These are phyloP conservation scores for Fusarium stilboides DNA, from an alignment of 2,329 filamentous ascomycete species.

Conservation along the genomic window DNA sequence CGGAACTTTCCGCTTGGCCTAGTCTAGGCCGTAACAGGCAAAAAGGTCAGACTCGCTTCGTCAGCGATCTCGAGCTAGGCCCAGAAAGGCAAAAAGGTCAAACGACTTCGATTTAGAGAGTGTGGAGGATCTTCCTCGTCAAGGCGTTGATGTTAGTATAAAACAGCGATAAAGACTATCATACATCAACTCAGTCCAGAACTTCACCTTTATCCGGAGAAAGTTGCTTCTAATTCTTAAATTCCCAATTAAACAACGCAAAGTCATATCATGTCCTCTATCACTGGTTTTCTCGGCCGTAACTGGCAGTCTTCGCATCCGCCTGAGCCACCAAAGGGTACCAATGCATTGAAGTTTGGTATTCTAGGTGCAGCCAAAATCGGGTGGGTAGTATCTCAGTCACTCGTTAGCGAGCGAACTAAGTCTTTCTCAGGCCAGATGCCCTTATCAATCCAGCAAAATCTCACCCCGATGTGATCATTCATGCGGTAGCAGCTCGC, in stretches of 20 bases:
- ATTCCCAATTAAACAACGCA: too few species aligned
- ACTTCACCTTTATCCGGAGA: too few species aligned
- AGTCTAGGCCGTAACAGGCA: background rate
- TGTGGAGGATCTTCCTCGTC: background rate
- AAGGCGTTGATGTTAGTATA: too few species aligned
- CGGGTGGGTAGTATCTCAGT: background rate
- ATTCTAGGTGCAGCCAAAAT: slow-evolving; percentile 15
- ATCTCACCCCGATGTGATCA: background rate
- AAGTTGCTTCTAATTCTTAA: too few species aligned
- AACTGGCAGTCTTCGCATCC: background rate
- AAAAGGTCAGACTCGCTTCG: background rate
- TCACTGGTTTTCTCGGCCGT: slow-evolving; percentile 1
- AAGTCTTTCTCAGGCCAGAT: background rate
- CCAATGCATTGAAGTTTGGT: background rate
- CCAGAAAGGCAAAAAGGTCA: background rate
- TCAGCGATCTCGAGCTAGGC: background rate
- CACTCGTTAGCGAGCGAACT: too few species aligned
- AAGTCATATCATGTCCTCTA: background rate
- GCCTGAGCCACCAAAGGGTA: background rate
- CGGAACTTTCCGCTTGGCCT: too few species aligned
- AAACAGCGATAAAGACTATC: too few species aligned
- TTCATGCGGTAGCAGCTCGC: background rate
- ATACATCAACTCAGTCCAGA: too few species aligned
- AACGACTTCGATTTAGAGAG: background rate
- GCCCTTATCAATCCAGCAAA: background rate